Evolutionary conservation across 495 filamentous ascomycete genomes (phyloP).

Genomic region (Xylaria telfairii): DNA sequence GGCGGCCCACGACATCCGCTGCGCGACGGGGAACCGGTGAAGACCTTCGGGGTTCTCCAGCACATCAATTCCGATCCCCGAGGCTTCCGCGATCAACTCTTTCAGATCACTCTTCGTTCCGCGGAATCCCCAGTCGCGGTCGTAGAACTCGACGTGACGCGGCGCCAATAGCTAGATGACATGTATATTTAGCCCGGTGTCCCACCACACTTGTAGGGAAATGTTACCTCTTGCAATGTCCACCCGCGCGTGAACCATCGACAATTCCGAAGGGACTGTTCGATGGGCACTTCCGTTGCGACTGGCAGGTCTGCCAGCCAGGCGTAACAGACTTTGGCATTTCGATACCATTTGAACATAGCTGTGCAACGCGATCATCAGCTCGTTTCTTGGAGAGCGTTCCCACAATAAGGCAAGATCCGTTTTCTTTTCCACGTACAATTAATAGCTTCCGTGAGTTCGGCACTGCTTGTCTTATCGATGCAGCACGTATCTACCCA

Average conservation of each 20-base stretch:
- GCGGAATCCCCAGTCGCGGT: conserved; percentile 33
- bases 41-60: conserved; percentile 40
- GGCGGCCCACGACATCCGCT: conserved; percentile 44
- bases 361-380: conserved; percentile 3
- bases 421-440: not conserved
- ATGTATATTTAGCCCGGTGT: not conserved
- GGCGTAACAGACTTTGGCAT: conserved; percentile 37
- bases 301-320: conserved; percentile 37
- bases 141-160: conserved; percentile 36
- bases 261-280: not conserved
- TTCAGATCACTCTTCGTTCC: conserved; percentile 31
- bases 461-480: conserved; percentile 37
- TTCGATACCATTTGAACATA: conserved; percentile 42
- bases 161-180: conserved; percentile 37
- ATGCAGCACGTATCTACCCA: conserved; percentile 41
- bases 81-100: not conserved
- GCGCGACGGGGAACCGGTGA: conserved; percentile 31
- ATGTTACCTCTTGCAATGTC: conserved; percentile 17
- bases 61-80: not conserved
- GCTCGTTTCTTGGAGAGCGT: not conserved
- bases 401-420: not conserved
- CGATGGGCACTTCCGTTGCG: not conserved
- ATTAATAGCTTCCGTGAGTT: conserved; percentile 32
- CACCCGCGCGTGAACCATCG: conserved; percentile 2
- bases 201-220: too few relatives aligned